Conservation (phyloP, 2,329 filamentous ascomycete genomes). For the Aspergillus ochraceus region DNA sequence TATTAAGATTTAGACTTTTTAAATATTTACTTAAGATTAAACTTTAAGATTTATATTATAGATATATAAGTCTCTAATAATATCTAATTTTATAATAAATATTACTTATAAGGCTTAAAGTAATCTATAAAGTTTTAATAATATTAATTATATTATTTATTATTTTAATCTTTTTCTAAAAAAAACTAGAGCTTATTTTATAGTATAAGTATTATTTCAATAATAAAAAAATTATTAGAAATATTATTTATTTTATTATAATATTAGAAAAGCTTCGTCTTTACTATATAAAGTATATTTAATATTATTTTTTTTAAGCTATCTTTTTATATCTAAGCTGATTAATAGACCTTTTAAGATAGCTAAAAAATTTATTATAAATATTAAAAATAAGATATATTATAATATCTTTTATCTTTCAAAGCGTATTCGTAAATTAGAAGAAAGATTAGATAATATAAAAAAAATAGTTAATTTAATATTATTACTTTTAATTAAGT, state of each 20-base stretch:
- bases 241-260: conserved; percentile 14
- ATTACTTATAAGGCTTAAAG: not conserved
- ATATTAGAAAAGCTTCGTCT: conserved; percentile 14
- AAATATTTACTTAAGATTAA: no score
- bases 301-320: conserved; percentile 14
- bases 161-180: not conserved
- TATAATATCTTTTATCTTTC: no score
- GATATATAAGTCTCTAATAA: not conserved
- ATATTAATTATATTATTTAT: not conserved
- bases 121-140: not conserved
- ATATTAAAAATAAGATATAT: not conserved
- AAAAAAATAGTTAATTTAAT: no score
- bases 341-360: not conserved
- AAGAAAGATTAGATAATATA: no score
- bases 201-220: not conserved
- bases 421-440: no score
- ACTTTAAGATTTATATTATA: not conserved
- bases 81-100: not conserved
- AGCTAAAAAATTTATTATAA: not conserved
- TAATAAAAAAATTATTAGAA: not conserved
- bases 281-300: not conserved
- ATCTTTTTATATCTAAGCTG: conserved; percentile 11
- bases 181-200: conserved; percentile 19
- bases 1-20: no score
- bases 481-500: conserved; percentile 5